Conservation (phyloP, 2,329 filamentous ascomycete species). For the Westerdykella ornata region DNA sequence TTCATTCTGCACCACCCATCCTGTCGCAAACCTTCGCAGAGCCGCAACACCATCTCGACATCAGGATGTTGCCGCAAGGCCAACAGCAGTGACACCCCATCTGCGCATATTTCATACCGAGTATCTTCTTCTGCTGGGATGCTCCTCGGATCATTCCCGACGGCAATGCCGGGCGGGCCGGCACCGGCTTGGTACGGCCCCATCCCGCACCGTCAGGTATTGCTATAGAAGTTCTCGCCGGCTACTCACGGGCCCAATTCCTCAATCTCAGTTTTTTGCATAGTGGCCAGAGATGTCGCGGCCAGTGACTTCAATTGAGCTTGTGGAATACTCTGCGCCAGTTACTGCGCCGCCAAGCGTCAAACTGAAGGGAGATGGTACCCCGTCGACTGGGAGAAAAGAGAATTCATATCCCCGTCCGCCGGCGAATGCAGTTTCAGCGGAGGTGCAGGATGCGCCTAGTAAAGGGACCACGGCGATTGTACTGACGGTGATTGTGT, state of each 20-base stretch:
- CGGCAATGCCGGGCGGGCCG: not conserved
- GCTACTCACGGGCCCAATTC: not conserved
- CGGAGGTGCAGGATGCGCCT: slow-evolving; percentile 12
- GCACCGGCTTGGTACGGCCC: not conserved
- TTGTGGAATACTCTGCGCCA: slow-evolving; percentile 12
- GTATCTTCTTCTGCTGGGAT: too few species aligned
- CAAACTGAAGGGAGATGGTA: slow-evolving; percentile 10
- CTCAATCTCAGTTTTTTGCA: not conserved
- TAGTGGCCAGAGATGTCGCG: slow-evolving; percentile 16
- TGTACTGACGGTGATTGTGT: slow-evolving; percentile 23
- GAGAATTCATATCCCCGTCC: slow-evolving; percentile 9
- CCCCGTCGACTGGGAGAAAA: slow-evolving; percentile 6
- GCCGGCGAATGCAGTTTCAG: slow-evolving; percentile 8
- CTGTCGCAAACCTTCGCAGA: too few species aligned
- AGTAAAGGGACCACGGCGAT: slow-evolving; percentile 22
- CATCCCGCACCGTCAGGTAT: not conserved
- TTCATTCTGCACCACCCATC: too few species aligned
- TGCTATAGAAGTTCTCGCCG: not conserved
- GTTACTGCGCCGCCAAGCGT: slow-evolving; percentile 12
- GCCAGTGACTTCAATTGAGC: slow-evolving; percentile 22
- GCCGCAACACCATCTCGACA: too few species aligned
- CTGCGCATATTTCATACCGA: too few species aligned
- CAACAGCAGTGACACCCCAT: too few species aligned
- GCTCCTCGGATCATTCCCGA: too few species aligned
- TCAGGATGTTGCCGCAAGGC: too few species aligned